Percentiles rank a stretch among this genome's conserved stretches.
Evolutionary conservation across 352 stramenopile genomes (phyloP).

Genomic region (Pythium brachiatum): DNA sequence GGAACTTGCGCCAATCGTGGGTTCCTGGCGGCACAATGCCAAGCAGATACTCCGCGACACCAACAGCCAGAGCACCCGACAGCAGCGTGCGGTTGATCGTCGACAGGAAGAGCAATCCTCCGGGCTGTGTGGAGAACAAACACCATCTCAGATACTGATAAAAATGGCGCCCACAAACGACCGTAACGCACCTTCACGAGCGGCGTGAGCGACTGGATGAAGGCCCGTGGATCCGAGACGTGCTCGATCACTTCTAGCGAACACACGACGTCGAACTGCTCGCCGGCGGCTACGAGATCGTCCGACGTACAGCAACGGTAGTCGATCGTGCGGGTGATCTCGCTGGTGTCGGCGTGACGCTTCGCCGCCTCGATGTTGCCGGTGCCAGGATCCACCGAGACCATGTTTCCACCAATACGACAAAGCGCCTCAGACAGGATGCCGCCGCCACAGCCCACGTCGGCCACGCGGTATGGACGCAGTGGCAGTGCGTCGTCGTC

Average conservation of each 20-base stretch:
- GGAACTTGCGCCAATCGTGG: constrained; percentile 86
- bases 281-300: constrained; percentile 60
- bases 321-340: constrained; percentile 64
- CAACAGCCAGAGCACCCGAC: constrained; percentile 65
- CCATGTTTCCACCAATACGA: constrained; percentile 71
- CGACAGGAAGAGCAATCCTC: constrained; percentile 78
- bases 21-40: constrained; percentile 74
- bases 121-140: constrained; percentile 36
- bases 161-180: too few species aligned
- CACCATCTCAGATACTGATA: background rate
- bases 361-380: constrained; percentile 76
- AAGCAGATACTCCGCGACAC: constrained; percentile 75
- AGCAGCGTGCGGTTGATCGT: constrained; percentile 81
- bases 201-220: constrained; percentile 72
- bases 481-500: constrained; percentile 54
- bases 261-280: constrained; percentile 83
- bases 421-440: constrained; percentile 80
- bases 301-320: constrained; percentile 83
- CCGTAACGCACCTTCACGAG: constrained; percentile 61
- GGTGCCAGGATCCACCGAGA: constrained; percentile 65
- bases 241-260: constrained; percentile 87
- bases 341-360: constrained; percentile 48
- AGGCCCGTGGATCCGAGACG: constrained; percentile 62
- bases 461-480: constrained; percentile 49
- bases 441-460: constrained; percentile 81